Percentiles rank a stretch among this genome's conserved stretches.
phyloP scores from a whole-genome alignment of 2,329 filamentous ascomycete genomes.

The Diaporthe caulivora region DNA sequence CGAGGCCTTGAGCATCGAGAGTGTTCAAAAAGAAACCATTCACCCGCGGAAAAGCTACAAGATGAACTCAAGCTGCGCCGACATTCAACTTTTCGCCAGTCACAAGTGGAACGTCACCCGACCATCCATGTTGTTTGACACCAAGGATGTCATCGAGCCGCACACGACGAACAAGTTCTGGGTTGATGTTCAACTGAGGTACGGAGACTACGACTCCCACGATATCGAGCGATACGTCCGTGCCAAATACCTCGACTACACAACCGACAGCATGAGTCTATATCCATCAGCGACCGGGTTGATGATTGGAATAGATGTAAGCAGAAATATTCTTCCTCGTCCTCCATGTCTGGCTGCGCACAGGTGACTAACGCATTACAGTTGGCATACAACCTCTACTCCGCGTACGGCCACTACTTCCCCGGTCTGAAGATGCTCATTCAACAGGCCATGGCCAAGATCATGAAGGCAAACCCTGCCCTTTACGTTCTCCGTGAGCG shows the following conservation, averaged over 20 bases:
- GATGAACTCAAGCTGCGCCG: slow-evolving; percentile 96
- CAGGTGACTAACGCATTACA: not conserved
- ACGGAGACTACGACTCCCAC: slow-evolving; percentile 98
- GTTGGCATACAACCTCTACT: slow-evolving; percentile 97
- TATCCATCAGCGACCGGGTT: slow-evolving; percentile 96
- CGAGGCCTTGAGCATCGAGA: slow-evolving; percentile 95
- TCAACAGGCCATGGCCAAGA: slow-evolving; percentile 99
- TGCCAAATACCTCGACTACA: slow-evolving; percentile 99
- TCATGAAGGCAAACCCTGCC: slow-evolving; percentile 99
- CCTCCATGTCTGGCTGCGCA: not conserved
- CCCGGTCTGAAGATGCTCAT: slow-evolving; percentile 94
- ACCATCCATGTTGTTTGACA: slow-evolving; percentile 93
- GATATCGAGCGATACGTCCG: slow-evolving; percentile 98
- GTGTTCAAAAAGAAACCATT: slow-evolving; percentile 98
- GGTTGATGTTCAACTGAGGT: slow-evolving; percentile 95
- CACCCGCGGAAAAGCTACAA: slow-evolving; percentile 99
- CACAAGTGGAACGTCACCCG: slow-evolving; percentile 99
- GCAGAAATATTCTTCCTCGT: not conserved
- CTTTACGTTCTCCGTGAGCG: slow-evolving; percentile 96
- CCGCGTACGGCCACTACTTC: slow-evolving; percentile 98
- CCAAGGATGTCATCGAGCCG: slow-evolving; percentile 93
- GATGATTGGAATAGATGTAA: slow-evolving; percentile 91
- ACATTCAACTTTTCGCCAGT: slow-evolving; percentile 95
- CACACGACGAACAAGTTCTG: slow-evolving; percentile 99
- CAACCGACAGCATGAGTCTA: slow-evolving; percentile 97